Percentiles rank a stretch among this genome's conserved stretches.
Conservation (phyloP, 331 rosid species). For the Arachis monticola region DNA sequence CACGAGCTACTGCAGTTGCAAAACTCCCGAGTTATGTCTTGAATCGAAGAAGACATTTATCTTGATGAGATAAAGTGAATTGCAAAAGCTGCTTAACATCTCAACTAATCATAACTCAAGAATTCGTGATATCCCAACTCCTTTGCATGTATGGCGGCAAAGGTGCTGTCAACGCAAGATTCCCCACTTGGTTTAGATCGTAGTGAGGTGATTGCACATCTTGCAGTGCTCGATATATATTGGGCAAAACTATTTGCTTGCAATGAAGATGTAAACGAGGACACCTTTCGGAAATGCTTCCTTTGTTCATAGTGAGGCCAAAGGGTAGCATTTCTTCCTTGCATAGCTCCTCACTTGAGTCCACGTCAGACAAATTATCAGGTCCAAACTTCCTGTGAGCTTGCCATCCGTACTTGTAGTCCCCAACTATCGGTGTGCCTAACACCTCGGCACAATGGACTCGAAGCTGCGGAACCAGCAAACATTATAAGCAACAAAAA, state of each 20-base stretch:
- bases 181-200: conserved; percentile 64
- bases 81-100: conserved; percentile 1
- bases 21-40: background rate
- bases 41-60: conserved; percentile 3
- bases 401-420: conserved; percentile 95
- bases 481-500: conserved; percentile 23
- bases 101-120: conserved; percentile 31
- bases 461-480: conserved; percentile 70
- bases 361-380: conserved; percentile 43
- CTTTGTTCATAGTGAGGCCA: conserved; percentile 67
- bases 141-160: conserved; percentile 82
- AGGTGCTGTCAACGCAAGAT: conserved; percentile 66
- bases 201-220: conserved; percentile 49
- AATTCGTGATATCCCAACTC: conserved; percentile 78
- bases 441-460: conserved; percentile 94
- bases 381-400: conserved; percentile 70
- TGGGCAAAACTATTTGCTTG: conserved; percentile 77
- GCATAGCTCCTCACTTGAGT: conserved; percentile 47
- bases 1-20: background rate
- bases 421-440: conserved; percentile 95
- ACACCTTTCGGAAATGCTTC: conserved; percentile 64
- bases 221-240: conserved; percentile 64
- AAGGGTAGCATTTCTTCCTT: conserved; percentile 63
- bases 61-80: conserved; percentile 28
- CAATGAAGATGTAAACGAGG: conserved; percentile 90